These are phyloP conservation scores for Nepenthes gracilis DNA, from an alignment of 148 eudicot genomes.

Conservation along the genomic window DNA sequence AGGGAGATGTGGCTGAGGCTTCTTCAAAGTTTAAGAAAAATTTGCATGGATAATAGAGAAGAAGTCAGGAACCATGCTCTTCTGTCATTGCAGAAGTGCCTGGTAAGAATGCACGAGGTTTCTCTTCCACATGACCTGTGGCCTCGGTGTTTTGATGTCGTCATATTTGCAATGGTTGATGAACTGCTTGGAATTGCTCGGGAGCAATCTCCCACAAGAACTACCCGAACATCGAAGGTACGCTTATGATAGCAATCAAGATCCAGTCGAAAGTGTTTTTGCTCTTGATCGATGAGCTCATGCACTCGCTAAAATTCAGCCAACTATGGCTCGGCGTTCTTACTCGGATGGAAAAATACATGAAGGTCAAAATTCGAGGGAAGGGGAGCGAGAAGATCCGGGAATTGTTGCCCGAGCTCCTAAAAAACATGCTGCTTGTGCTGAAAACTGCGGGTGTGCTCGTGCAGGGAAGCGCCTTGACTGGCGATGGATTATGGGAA, in stretches of 20 bases:
- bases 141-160: slow-evolving; percentile 29
- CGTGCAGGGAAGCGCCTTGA: slow-evolving; percentile 11
- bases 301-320: slow-evolving; percentile 14
- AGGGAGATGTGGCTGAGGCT: slow-evolving; percentile 42
- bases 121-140: slow-evolving; percentile 15
- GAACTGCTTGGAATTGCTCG: slow-evolving; percentile 17
- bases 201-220: slow-evolving; percentile 21
- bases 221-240: slow-evolving; percentile 23
- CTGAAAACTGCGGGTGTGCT: slow-evolving; percentile 29
- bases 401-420: slow-evolving; percentile 32
- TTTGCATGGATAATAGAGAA: slow-evolving; percentile 31
- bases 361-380: slow-evolving; percentile 26
- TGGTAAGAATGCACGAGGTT: slow-evolving; percentile 21
- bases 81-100: slow-evolving; percentile 20
- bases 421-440: slow-evolving; percentile 27
- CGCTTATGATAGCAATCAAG: slow-evolving; percentile 15
- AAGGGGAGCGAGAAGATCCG: slow-evolving; percentile 23
- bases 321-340: slow-evolving; percentile 22
- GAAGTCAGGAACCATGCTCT: slow-evolving; percentile 30
- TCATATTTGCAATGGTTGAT: slow-evolving; percentile 30
- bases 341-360: slow-evolving; percentile 14
- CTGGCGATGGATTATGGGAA: slow-evolving; percentile 32
- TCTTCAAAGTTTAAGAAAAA: slow-evolving; percentile 23
- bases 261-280: slow-evolving; percentile 22
- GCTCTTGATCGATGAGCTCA: slow-evolving; percentile 17